Percentiles rank a stretch among this genome's conserved stretches.
phyloP scores from a whole-genome alignment of 225 moss, liverwort and hornwort genomes.

The Pseudisothecium myosuroides region DNA sequence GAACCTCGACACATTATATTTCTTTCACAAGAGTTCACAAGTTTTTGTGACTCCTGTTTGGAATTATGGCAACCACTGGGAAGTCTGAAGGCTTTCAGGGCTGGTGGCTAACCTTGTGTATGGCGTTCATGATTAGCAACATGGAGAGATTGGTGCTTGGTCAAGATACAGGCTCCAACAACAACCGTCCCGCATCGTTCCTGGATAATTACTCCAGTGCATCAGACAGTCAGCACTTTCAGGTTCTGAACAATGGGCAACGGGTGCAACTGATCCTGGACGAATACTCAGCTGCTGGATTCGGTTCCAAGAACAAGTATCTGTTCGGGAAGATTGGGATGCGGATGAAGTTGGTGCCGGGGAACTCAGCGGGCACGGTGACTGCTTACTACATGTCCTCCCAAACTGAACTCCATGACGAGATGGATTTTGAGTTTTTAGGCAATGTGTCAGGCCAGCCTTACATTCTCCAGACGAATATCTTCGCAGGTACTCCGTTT shows the following conservation, averaged over 20 bases:
- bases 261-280: constrained; percentile 38
- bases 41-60: neutral
- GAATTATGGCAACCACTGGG: neutral
- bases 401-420: constrained; percentile 19
- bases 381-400: constrained; percentile 53
- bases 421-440: constrained; percentile 53
- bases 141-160: neutral
- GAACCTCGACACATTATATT: neutral
- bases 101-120: neutral
- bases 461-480: constrained; percentile 40
- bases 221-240: constrained; percentile 31
- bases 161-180: neutral
- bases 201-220: constrained; percentile 22
- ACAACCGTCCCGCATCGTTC: neutral
- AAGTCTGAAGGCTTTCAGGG: neutral
- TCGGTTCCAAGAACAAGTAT: constrained; percentile 39
- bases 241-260: constrained; percentile 20
- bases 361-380: constrained; percentile 58
- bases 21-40: neutral
- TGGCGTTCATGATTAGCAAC: neutral
- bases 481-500: constrained; percentile 8
- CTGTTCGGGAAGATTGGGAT: constrained; percentile 57
- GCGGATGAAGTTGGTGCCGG: constrained; percentile 44
- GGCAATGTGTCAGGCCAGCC: constrained; percentile 50
- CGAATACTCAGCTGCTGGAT: constrained; percentile 37